Conservation (phyloP, 2,329 filamentous ascomycete genomes). For the Clonostachys rhizophaga region DNA sequence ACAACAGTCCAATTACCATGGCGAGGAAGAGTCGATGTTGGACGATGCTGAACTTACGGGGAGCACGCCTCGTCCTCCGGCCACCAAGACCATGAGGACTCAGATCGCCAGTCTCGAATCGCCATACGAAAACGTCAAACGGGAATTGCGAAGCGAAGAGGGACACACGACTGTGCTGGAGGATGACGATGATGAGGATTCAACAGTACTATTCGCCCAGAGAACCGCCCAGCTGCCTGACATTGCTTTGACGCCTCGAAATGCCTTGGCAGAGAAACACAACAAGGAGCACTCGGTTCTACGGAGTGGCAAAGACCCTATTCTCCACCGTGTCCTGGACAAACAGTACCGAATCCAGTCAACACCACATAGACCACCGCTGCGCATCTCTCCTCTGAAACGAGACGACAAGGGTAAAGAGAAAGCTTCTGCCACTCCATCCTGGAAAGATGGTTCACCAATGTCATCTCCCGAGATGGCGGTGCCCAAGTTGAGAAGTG, state of each 20-base stretch:
- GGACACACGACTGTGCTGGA: conserved; percentile 24
- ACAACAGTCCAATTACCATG: not conserved
- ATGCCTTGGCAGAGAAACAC: conserved; percentile 30
- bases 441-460: conserved; percentile 54
- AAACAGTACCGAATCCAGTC: conserved; percentile 93
- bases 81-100: conserved; percentile 41
- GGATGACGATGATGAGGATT: conserved; percentile 35
- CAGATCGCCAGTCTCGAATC: conserved; percentile 66
- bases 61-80: conserved; percentile 61
- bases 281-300: conserved; percentile 25
- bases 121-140: conserved; percentile 70
- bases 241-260: conserved; percentile 58
- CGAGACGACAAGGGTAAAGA: conserved; percentile 24
- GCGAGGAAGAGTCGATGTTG: conserved; percentile 60
- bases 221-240: conserved; percentile 52
- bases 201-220: conserved; percentile 45
- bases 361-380: conserved; percentile 66
- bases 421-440: conserved; percentile 14
- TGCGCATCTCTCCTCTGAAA: conserved; percentile 41
- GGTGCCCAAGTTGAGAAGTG: conserved; percentile 77
- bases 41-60: conserved; percentile 59
- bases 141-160: conserved; percentile 51
- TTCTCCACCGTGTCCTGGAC: conserved; percentile 88
- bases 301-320: conserved; percentile 56
- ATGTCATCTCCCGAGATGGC: conserved; percentile 74